Evolutionary conservation across 2,329 filamentous ascomycete species (phyloP), one percentile per base, ranked within the genome.

Genomic region (Neopestalotiopsis sp.): DNA sequence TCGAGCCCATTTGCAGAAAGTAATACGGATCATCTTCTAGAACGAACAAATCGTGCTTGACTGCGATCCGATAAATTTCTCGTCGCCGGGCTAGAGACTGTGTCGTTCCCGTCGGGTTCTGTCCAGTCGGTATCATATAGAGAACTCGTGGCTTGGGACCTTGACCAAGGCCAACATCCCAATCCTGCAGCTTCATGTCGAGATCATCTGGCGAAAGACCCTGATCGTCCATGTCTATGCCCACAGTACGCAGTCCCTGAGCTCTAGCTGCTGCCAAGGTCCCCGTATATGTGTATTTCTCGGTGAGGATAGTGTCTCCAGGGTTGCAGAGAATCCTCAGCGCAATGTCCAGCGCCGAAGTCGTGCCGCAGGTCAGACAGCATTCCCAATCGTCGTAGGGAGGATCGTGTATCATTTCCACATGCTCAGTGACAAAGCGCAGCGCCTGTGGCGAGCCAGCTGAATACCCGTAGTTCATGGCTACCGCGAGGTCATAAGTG

Each of bases 1-100:
- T 9, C 12, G n/a, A n/a, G 0, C 60, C 66, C 82, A 90, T 88
- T 74, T 93, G 91, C 56, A 93, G 84, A 82, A 93, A 93, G 79
- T 92, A 93, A 81, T 93, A 93, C 2, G 91, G 91, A 72, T 93
- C 91, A 74, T 93, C 91, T 81, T 93, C 91, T 70, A 93, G 79
- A 75, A 93, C 91, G 78, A 87, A 88, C 66, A 93, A 73, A 76
- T 93, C 90, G 78, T 94, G 91, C 80, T 92, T 92, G 77, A 91
- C 90, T 6, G 88, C 88, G 20, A 93, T 82, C 65, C 83, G 84
- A 80, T 93, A 93, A 68, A 93, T 84, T 32, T 85, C 88, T 72
- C 83, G 85, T 66, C 91, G 85, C 66, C 91, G 84, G 70, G 87
- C 80, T 1, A 79, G 78, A 67, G 85, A 83, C 74, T 92, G 90